These are phyloP conservation scores for Ganoderma multipileum DNA, from an alignment of 1,284 basidiomycete genomes.

Conservation along the genomic window DNA sequence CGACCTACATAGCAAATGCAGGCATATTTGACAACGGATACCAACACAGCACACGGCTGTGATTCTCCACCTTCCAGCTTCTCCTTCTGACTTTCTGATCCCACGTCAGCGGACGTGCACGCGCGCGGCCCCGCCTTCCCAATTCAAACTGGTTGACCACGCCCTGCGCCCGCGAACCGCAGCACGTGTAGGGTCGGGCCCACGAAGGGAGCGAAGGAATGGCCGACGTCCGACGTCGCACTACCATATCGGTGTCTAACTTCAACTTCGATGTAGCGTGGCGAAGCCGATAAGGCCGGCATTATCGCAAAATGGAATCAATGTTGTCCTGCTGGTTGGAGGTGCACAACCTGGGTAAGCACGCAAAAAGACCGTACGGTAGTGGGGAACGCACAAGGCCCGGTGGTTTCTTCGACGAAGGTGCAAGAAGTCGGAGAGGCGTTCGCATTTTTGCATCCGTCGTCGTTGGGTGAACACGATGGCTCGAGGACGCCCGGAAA, in stretches of 20 bases:
- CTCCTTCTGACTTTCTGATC: constrained; percentile 15
- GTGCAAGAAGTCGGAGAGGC: not conserved
- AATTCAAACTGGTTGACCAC: not conserved
- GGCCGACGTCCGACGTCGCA: not conserved
- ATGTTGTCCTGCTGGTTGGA: too few species aligned
- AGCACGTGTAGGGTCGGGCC: not conserved
- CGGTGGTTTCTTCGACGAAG: not conserved
- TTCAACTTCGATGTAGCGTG: too few species aligned
- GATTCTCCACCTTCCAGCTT: constrained; percentile 2
- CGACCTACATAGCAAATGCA: not conserved
- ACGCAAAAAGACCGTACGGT: too few species aligned
- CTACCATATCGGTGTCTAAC: not conserved
- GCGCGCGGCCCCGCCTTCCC: not conserved
- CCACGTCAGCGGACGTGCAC: not conserved
- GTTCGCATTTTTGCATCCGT: not conserved
- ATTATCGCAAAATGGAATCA: too few species aligned
- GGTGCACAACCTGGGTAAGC: too few species aligned
- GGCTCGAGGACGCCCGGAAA: not conserved
- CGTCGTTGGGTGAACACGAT: not conserved
- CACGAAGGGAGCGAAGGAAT: not conserved
- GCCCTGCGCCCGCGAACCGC: not conserved
- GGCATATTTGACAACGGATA: not conserved
- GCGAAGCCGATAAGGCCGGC: too few species aligned
- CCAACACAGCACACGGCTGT: not conserved
- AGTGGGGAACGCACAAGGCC: too few species aligned